A percentile compares a stretch with the other conserved stretches of the same genome.
phyloP scores from a whole-genome alignment of 78 protist species.

The Dictyostelium brefeldianum region DNA sequence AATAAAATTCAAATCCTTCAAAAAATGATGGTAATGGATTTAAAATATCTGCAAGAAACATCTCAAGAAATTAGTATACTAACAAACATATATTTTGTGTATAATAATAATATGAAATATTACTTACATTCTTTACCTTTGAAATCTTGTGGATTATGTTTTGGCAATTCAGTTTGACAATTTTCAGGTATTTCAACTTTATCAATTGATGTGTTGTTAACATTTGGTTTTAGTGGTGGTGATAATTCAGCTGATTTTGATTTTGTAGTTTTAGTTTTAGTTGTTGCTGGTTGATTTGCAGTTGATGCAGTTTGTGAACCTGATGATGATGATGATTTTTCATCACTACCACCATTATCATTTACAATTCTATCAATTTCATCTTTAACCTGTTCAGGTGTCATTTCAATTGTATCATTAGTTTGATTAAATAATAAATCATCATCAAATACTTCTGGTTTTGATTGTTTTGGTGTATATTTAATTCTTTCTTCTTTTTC shows the following conservation, averaged over 20 bases:
- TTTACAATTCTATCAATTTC: slow-evolving; percentile 34
- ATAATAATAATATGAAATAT: background rate
- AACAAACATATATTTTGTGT: background rate
- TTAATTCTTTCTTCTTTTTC: background rate
- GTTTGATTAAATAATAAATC: slow-evolving; percentile 3
- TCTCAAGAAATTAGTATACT: background rate
- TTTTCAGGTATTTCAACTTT: slow-evolving; percentile 17
- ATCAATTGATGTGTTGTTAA: background rate
- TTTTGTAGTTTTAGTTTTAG: slow-evolving; percentile 8
- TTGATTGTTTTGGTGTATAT: slow-evolving; percentile 12
- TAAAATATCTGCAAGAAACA: slow-evolving; percentile 30
- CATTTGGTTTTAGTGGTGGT: background rate
- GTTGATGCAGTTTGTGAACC: background rate
- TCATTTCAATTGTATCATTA: slow-evolving; percentile 25
- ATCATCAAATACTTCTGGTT: slow-evolving; percentile 25
- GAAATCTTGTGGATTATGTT: background rate
- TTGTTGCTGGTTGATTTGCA: background rate
- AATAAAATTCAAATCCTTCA: slow-evolving; percentile 64
- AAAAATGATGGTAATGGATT: slow-evolving; percentile 72
- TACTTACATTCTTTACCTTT: slow-evolving; percentile 76
- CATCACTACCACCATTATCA: slow-evolving; percentile 8
- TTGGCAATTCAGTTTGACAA: background rate
- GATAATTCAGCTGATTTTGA: background rate
- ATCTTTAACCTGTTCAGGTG: slow-evolving; percentile 21
- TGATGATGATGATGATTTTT: slow-evolving; percentile 1